Evolutionary conservation across 2,329 filamentous ascomycete species (phyloP), one percentile per base, ranked within the genome.

Genomic region (Zymoseptoria tritici): DNA sequence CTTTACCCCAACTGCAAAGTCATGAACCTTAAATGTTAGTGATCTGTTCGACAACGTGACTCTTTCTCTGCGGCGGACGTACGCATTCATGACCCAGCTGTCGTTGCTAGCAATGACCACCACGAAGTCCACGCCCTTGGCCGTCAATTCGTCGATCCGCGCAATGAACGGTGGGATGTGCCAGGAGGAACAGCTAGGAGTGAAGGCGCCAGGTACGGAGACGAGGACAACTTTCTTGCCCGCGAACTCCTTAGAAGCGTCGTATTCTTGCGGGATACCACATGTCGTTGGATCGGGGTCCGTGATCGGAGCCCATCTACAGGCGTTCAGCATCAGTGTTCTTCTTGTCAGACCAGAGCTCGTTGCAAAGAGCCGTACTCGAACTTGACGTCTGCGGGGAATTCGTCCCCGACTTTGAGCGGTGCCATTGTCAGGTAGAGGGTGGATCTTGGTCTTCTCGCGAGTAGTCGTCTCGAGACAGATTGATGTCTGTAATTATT

Each of bases 91-190:
- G 75, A 96, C 91, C 73, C 82, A 95, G 65, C 86, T 80, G 77
- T 96, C 91, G 77, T 96, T 96, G 80, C 80, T 87, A 61, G 90
- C 89, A 71, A 95, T 87, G 72, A 94, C 85, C 67, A 90, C 83
- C 70, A 96, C 84, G 64, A 88, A 76, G 76, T 96, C 91, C 67
- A 95, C 88, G 69, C 89, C 90, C 82, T 93, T 93, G 72, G 79
- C 79, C 79, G 86, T 86, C 76, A 95, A 81, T 72, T 87, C 80
- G 57, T 83, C 79, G 67, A 87, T 78, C 74, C 90, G 87, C 75
- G 83, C 77, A 69, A 93, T 83, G 82, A n/a, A 96, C 63, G 88
- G 87, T 62, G 90, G 88, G 62, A 96, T 80, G 79, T 96, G 91
- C 74, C 82, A 81, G 71, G 85, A 87, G 68, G 89, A 88, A 84